A percentile compares a stretch with the other conserved stretches of the same genome.
These are phyloP conservation scores for Yamadazyma siamensis DNA, from an alignment of 1,139 yeast species.

Conservation along the genomic window DNA sequence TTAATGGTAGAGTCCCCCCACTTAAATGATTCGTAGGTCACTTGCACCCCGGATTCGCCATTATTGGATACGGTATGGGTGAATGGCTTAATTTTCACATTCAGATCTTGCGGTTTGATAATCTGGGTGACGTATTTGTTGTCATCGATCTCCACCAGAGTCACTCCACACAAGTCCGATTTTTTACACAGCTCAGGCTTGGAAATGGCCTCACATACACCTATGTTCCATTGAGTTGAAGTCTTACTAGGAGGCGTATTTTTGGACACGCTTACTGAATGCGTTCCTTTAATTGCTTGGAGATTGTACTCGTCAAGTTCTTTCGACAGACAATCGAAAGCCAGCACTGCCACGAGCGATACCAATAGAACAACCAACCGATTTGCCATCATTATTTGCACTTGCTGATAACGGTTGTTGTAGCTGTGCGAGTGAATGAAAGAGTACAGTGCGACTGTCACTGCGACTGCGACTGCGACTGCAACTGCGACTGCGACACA, in stretches of 20 bases:
- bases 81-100: conserved; percentile 24
- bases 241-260: conserved; percentile 80
- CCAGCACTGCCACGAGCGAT: conserved; percentile 1
- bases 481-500: no score
- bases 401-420: no score
- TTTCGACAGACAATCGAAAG: conserved; percentile 43
- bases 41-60: conserved; percentile 38
- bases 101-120: conserved; percentile 43
- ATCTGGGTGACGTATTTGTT: conserved; percentile 48
- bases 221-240: conserved; percentile 62
- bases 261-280: conserved; percentile 31
- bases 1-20: conserved; percentile 68
- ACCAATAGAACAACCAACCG: no score
- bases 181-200: conserved; percentile 51
- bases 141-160: conserved; percentile 46
- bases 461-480: neutral
- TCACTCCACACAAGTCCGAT: conserved; percentile 69
- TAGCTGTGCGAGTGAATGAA: neutral
- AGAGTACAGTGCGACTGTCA: neutral
- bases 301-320: conserved; percentile 41
- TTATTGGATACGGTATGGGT: conserved; percentile 19
- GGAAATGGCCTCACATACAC: conserved; percentile 58
- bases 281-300: conserved; percentile 47
- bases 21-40: conserved; percentile 51
- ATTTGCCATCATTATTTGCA: no score